phyloP scores from a whole-genome alignment of 140 eudicot genomes.

The Bidens hawaiensis region DNA sequence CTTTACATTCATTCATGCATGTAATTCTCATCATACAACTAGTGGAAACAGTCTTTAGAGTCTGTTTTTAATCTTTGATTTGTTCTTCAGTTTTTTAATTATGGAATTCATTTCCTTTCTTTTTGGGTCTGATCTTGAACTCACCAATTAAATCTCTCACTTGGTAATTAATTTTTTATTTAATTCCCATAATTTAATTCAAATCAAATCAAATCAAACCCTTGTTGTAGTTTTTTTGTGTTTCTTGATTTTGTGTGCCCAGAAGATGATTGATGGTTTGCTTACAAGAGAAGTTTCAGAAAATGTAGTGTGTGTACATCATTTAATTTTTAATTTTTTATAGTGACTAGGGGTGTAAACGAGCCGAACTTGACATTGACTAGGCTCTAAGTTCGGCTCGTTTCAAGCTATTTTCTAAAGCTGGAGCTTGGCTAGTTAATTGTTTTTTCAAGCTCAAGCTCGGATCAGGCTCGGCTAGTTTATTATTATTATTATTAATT shows the following conservation, averaged over 20 bases:
- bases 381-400: background rate
- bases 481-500: no score
- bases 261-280: constrained; percentile 5
- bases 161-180: constrained; percentile 25
- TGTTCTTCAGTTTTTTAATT: constrained; percentile 28
- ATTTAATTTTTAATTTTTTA: no score
- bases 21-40: constrained; percentile 19
- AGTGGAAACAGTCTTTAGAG: constrained; percentile 44
- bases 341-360: no score
- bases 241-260: constrained; percentile 4
- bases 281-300: background rate
- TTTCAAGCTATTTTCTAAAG: no score
- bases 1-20: constrained; percentile 69
- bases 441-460: no score
- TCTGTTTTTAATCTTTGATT: constrained; percentile 35
- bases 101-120: constrained; percentile 24
- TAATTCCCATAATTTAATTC: constrained; percentile 13
- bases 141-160: constrained; percentile 28
- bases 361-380: no score
- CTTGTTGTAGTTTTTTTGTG: background rate
- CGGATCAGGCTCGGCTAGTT: no score
- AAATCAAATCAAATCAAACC: background rate
- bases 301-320: constrained; percentile 1
- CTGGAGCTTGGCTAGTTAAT: no score
- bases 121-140: constrained; percentile 34